Percentiles rank a stretch among this genome's conserved stretches.
Conservation (phyloP, 371 early-diverging fungal species). For the Blakeslea trispora region DNA sequence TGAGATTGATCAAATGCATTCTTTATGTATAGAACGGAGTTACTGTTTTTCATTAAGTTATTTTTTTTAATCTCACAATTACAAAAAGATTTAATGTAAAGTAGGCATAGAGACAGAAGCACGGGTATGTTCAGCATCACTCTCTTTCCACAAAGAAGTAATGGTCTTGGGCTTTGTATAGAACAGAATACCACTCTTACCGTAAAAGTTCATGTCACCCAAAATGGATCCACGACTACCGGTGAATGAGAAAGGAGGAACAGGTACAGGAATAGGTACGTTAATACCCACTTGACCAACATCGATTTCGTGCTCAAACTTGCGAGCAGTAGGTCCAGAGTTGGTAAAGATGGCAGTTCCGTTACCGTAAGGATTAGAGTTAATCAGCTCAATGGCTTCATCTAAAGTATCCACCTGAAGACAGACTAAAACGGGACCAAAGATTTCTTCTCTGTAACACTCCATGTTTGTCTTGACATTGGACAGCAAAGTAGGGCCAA, state of each 20-base stretch:
- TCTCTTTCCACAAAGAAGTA: slow-evolving; percentile 90
- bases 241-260: slow-evolving; percentile 98
- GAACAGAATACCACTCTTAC: slow-evolving; percentile 79
- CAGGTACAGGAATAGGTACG: slow-evolving; percentile 95
- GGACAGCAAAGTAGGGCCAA: slow-evolving; percentile 89
- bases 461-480: slow-evolving; percentile 84
- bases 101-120: slow-evolving; percentile 86
- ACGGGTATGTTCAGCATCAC: slow-evolving; percentile 67
- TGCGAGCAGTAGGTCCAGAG: slow-evolving; percentile 87
- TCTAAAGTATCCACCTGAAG: slow-evolving; percentile 86
- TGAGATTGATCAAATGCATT: too few species aligned
- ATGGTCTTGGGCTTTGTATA: slow-evolving; percentile 95
- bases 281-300: slow-evolving; percentile 94
- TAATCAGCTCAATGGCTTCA: slow-evolving; percentile 91
- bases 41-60: too few species aligned
- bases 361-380: slow-evolving; percentile 93
- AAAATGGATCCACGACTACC: slow-evolving; percentile 91
- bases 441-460: slow-evolving; percentile 96
- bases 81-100: slow-evolving; percentile 44
- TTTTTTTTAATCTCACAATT: slow-evolving; percentile 1
- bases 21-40: background rate
- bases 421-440: slow-evolving; percentile 92
- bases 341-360: slow-evolving; percentile 96
- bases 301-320: slow-evolving; percentile 89
- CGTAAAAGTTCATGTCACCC: slow-evolving; percentile 97